Base-by-base conservation (phyloP, 2,329 filamentous ascomycete species). In the Rhynchosporium secalis region DNA sequence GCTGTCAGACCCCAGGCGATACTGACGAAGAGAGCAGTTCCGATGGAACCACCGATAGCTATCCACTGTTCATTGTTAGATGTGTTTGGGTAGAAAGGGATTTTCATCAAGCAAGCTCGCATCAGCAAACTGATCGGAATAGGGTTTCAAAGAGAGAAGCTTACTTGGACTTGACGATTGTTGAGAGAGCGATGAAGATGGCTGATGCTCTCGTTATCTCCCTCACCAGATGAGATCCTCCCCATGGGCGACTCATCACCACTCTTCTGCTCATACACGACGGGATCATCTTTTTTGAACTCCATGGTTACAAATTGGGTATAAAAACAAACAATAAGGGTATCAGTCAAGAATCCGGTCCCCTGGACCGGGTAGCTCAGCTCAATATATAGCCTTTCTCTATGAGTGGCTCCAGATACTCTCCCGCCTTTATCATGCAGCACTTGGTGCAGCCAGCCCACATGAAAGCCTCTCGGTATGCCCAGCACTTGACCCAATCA, bases 21-120 rank as follows among this genome's bases (percentile, higher is more conserved):
- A 43, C 49, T 60, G 58, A 60, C 49, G 58, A 60, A 60, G 13
- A 60, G 51, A 40, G 51, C 51, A 5, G 51, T 55, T 41, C 51
- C 51, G n/a, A 55, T 55, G n/a, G 51, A 55, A 43, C 51, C 51
- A 43, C 51, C 51, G 38, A 55, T 43, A 12, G 51, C 51, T 29
- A 55, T 55, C 51, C 51, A 55, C 51, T 55, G 13, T 9, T 29
- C 5, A 20, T 31, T 28, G 31, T 55, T 38, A 55, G 51, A n/a
- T 29, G 26, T 10, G 15, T 5, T 41, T 10, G 9, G 3, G 40
- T n/a, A 48, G 46, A 48, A 9, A 5, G 26, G 6, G 10, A 2
- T 8, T 7, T 10, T 4, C 12, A 9, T 3, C 3, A 48, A 13
- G 46, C 7, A 13, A 48, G 28, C 8, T 6, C 9, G 12, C 7